Evolutionary conservation across 2,329 filamentous ascomycete genomes (phyloP).

Genomic region (Penicillium paneum): DNA sequence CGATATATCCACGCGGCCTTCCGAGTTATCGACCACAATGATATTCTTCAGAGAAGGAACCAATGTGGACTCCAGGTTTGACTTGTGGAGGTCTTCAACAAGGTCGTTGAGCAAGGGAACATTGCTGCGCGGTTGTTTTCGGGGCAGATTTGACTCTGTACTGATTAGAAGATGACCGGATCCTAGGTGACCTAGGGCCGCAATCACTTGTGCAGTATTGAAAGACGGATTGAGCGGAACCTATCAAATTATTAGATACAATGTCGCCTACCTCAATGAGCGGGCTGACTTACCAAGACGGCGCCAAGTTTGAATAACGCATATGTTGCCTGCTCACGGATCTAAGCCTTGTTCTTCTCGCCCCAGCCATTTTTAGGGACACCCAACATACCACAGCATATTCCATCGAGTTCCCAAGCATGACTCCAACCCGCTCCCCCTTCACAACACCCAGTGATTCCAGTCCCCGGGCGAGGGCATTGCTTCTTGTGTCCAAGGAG

Average conservation of each 20-base stretch:
- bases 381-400: slow-evolving; percentile 64
- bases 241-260: slow-evolving; percentile 33
- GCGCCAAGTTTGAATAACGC: slow-evolving; percentile 93
- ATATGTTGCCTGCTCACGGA: slow-evolving; percentile 59
- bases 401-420: slow-evolving; percentile 79
- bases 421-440: slow-evolving; percentile 81
- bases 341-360: slow-evolving; percentile 7
- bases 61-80: slow-evolving; percentile 50
- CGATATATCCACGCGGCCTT: slow-evolving; percentile 50
- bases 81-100: slow-evolving; percentile 46
- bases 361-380: too few relatives aligned
- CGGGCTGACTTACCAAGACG: slow-evolving; percentile 58
- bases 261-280: background rate
- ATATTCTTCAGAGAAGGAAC: slow-evolving; percentile 70
- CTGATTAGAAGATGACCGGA: slow-evolving; percentile 75
- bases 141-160: slow-evolving; percentile 79
- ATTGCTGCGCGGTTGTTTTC: slow-evolving; percentile 60
- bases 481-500: slow-evolving; percentile 71
- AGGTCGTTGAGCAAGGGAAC: slow-evolving; percentile 56
- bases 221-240: slow-evolving; percentile 92
- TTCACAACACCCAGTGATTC: slow-evolving; percentile 69
- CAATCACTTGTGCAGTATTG: slow-evolving; percentile 71
- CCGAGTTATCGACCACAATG: slow-evolving; percentile 75
- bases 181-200: slow-evolving; percentile 72
- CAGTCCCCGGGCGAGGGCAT: slow-evolving; percentile 69